Evolutionary conservation across 1,284 basidiomycete species (phyloP).

Genomic region (Cryptococcus depauperatus): DNA sequence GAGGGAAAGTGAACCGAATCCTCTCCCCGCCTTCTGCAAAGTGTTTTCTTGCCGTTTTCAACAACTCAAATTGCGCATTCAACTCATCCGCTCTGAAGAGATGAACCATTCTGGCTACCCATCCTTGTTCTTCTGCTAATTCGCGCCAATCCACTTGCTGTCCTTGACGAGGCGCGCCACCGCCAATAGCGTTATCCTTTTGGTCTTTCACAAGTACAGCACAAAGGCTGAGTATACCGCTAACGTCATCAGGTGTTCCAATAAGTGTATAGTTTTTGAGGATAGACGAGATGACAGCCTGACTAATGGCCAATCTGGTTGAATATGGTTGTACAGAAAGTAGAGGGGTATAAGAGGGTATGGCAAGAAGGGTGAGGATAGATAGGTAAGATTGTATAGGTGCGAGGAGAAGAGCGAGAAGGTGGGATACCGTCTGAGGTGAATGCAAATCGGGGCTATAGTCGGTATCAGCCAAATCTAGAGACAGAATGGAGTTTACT

Average conservation of each 20-base stretch:
- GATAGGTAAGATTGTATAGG: slow-evolving; percentile 92
- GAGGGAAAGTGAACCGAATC: slow-evolving; percentile 89
- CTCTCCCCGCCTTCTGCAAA: slow-evolving; percentile 85
- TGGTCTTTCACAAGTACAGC: slow-evolving; percentile 85
- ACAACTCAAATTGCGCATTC: slow-evolving; percentile 76
- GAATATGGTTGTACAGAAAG: slow-evolving; percentile 76
- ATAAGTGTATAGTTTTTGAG: slow-evolving; percentile 91
- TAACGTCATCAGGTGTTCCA: slow-evolving; percentile 80
- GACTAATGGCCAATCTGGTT: slow-evolving; percentile 78
- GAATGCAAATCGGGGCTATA: slow-evolving; percentile 74
- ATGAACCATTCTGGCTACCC: slow-evolving; percentile 94
- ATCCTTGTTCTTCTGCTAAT: slow-evolving; percentile 91
- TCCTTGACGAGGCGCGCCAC: slow-evolving; percentile 51
- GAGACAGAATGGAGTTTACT: slow-evolving; percentile 17
- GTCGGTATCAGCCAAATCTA: slow-evolving; percentile 1
- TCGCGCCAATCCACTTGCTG: slow-evolving; percentile 66
- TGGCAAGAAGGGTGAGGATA: slow-evolving; percentile 82
- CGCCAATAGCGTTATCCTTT: slow-evolving; percentile 52
- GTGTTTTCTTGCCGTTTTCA: slow-evolving; percentile 78
- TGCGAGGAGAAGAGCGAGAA: slow-evolving; percentile 78
- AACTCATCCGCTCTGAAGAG: slow-evolving; percentile 76
- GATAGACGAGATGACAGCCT: slow-evolving; percentile 82
- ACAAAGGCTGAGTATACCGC: slow-evolving; percentile 81
- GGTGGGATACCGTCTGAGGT: slow-evolving; percentile 73
- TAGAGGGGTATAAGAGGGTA: slow-evolving; percentile 76